Conservation (phyloP, 2,329 filamentous ascomycete genomes). For the Exophiala sp. region DNA sequence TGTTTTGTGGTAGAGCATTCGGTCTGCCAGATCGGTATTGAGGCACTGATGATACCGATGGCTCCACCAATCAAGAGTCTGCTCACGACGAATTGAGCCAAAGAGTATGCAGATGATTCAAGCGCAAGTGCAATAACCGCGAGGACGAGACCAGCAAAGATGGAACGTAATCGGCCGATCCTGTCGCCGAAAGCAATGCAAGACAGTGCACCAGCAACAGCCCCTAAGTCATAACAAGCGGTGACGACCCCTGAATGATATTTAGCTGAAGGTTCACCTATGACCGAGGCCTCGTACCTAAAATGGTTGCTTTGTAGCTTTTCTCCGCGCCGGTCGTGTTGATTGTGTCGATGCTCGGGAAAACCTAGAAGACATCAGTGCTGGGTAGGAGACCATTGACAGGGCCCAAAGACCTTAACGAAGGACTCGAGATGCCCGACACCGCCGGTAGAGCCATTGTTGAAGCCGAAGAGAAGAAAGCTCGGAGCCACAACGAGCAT, state of each 20-base stretch:
- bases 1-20: conserved; percentile 5
- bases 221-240: conserved; percentile 2
- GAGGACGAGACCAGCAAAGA: background rate
- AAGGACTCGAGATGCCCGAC: conserved; percentile 2
- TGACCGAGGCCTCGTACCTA: conserved; percentile 31
- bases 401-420: background rate
- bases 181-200: conserved; percentile 3
- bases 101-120: conserved; percentile 45
- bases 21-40: conserved; percentile 50
- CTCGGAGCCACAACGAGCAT: background rate
- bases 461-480: conserved; percentile 3
- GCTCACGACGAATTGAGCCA: conserved; percentile 51
- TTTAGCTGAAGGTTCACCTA: background rate
- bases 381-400: background rate
- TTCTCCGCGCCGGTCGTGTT: conserved; percentile 42
- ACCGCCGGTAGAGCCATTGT: conserved; percentile 2
- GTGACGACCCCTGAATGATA: conserved; percentile 22
- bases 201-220: conserved; percentile 3
- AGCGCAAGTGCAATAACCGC: conserved; percentile 40
- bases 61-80: conserved; percentile 52
- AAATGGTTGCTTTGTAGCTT: conserved; percentile 43
- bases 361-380: conserved; percentile 34
- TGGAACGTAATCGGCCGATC: background rate
- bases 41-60: conserved; percentile 52
- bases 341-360: conserved; percentile 50